A percentile compares a stretch with the other conserved stretches of the same genome.
Conservation (phyloP, 345 rosid species). For the Psidium friedrichsthalianum region DNA sequence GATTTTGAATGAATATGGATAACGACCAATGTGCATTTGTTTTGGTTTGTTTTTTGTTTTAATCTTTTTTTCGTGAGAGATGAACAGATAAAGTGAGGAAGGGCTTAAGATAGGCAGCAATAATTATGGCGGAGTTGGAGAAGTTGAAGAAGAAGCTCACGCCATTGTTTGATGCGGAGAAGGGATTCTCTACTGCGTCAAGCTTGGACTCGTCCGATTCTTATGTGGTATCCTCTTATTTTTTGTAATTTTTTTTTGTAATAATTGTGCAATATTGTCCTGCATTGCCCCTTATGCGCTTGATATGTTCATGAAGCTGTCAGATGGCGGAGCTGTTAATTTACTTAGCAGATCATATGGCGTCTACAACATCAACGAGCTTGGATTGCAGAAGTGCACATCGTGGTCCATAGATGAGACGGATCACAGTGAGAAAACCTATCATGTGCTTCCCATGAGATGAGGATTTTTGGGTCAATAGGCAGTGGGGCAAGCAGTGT, state of each 20-base stretch:
- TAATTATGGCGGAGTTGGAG: slow-evolving; percentile 78
- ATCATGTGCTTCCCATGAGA: slow-evolving; percentile 89
- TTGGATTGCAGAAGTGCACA: slow-evolving; percentile 80
- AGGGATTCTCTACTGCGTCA: slow-evolving; percentile 69
- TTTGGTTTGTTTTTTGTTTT: background rate
- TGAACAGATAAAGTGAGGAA: background rate
- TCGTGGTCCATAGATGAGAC: slow-evolving; percentile 45
- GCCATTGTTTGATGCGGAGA: slow-evolving; percentile 89
- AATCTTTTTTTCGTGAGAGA: background rate
- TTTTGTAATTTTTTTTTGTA: background rate
- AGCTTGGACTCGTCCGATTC: slow-evolving; percentile 63
- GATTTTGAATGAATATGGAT: background rate
- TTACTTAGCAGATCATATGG: slow-evolving; percentile 95
- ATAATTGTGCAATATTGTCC: background rate
- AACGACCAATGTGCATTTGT: background rate
- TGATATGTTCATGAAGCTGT: slow-evolving; percentile 34
- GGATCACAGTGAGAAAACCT: slow-evolving; percentile 57
- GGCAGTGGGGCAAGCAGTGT: slow-evolving; percentile 98
- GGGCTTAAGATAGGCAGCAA: background rate
- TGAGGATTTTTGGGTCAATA: slow-evolving; percentile 86
- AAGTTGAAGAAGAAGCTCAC: slow-evolving; percentile 74
- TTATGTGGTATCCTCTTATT: slow-evolving; percentile 36
- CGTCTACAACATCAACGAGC: slow-evolving; percentile 78
- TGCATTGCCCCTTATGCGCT: background rate
- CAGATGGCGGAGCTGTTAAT: slow-evolving; percentile 89